A percentile compares a stretch with the other conserved stretches of the same genome.
Evolutionary conservation across 768 basidiomycete species (phyloP).

Genomic region (Trametes cingulata): DNA sequence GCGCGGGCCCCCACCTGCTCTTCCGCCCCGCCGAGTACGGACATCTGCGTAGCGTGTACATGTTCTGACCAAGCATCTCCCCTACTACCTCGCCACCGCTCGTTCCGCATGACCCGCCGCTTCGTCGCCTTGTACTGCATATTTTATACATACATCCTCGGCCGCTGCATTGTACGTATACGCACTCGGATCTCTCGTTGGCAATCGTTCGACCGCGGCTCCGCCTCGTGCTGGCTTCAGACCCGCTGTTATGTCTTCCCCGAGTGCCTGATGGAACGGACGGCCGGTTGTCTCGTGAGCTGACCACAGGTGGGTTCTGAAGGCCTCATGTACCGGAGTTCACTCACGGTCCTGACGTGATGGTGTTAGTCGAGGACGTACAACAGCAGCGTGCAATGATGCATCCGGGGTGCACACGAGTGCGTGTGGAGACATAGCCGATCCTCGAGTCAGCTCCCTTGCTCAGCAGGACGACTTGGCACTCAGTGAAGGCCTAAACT

Average conservation of each 20-base stretch:
- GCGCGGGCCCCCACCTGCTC: slow-evolving; percentile 23
- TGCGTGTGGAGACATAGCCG: no score
- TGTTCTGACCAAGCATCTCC: background rate
- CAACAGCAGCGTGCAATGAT: background rate
- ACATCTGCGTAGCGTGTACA: background rate
- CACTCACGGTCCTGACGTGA: slow-evolving; percentile 12
- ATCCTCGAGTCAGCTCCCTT: no score
- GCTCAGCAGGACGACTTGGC: no score
- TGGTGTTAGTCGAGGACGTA: slow-evolving; percentile 5
- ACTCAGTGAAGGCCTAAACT: no score
- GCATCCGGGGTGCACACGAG: background rate
- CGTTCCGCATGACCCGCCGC: background rate
- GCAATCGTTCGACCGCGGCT: background rate
- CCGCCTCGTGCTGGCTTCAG: background rate
- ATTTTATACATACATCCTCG: slow-evolving; percentile 15
- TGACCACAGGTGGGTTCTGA: slow-evolving; percentile 10
- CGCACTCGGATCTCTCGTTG: slow-evolving; percentile 2
- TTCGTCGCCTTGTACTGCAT: slow-evolving; percentile 12
- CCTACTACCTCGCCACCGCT: background rate
- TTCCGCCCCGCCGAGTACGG: slow-evolving; percentile 24
- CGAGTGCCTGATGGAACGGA: background rate
- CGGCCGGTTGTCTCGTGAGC: background rate
- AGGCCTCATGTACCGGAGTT: slow-evolving; percentile 8
- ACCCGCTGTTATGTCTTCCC: background rate
- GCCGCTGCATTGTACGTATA: slow-evolving; percentile 18